Base-by-base conservation (phyloP, 225 moss, liverwort and hornwort genomes). In the Ulota crispa region DNA sequence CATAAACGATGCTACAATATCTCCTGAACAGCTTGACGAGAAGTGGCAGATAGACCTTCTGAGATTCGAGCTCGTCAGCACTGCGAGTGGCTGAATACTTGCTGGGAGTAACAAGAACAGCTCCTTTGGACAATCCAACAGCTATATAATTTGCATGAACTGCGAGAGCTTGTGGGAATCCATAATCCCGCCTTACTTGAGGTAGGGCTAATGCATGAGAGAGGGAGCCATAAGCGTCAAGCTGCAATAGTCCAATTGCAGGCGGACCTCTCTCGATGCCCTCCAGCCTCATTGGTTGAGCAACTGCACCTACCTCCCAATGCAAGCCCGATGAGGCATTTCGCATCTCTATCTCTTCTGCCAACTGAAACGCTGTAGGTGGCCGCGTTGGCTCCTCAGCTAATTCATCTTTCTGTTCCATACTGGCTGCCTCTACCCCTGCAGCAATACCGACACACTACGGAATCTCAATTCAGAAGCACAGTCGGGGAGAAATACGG, bases 261-360 rank as follows among this genome's bases (percentile, higher is more conserved):
- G 99, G 96, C 54, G 93, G 90, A 83, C 96, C 93, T 78, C 96
- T 92, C 87, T 96, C 91, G 70, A 99, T 96, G 55, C 96, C 99
- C 83, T 96, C 96, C 82, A 99, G 87, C 85, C 93, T 86, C 99
- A 99, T 95, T 13, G 99, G 99, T 85, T 94, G 99, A 52, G 99
- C 99, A 85, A 92, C 96, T 70, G 94, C 99, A 76, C 99, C 99
- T 89, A 92, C 99, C 86, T 99, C 96, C 96, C 96, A 96, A 81
- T 96, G 90, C 84, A 99, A 87, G 36, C 96, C 99, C 72, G 94
- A 94, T 56, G 94, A 87, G 70, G 99, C 96, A 81, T 92, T 93
- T 69, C 90, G 91, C 84, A 80, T 93, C 80, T 99, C 99, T 24
- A 87, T 79, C 74, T 96, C 96, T 85, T 99, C 99, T 62, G 94